phyloP scores from a whole-genome alignment of 1,139 yeast species.

The Magnusiomyces suaveolens region DNA sequence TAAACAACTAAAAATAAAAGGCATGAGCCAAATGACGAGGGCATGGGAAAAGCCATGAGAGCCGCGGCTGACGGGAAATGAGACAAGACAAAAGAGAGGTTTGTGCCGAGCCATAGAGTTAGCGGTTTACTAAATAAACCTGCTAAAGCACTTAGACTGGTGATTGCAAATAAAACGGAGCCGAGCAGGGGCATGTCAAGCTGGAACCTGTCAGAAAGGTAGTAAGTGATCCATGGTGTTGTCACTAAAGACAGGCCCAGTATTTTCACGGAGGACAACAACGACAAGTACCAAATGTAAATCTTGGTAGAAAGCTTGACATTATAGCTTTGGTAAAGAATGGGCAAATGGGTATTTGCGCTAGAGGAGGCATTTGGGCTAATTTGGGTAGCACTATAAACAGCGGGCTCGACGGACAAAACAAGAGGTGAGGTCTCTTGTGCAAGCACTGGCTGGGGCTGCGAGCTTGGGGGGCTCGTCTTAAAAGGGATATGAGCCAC shows the following conservation, averaged over 20 bases:
- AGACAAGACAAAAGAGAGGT: slow-evolving; percentile 61
- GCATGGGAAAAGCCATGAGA: slow-evolving; percentile 46
- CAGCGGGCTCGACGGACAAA: not conserved
- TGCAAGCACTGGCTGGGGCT: not conserved
- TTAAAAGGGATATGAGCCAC: not conserved
- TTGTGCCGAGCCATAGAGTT: slow-evolving; percentile 64
- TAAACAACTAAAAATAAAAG: slow-evolving; percentile 38
- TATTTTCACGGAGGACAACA: slow-evolving; percentile 64
- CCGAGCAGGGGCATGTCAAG: slow-evolving; percentile 34
- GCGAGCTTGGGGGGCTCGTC: not conserved
- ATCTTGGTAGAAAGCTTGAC: not conserved
- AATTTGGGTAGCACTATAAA: not conserved
- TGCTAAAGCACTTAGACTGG: slow-evolving; percentile 49
- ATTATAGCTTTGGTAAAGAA: not conserved
- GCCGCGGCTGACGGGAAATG: slow-evolving; percentile 72
- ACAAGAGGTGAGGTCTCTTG: not conserved
- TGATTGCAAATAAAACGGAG: slow-evolving; percentile 50
- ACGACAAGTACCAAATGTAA: slow-evolving; percentile 26
- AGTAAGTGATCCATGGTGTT: slow-evolving; percentile 77
- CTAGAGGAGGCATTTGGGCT: not conserved
- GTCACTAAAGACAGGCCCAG: slow-evolving; percentile 85
- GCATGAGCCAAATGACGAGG: slow-evolving; percentile 21
- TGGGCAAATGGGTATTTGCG: not conserved
- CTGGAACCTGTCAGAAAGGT: slow-evolving; percentile 38
- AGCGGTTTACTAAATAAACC: slow-evolving; percentile 64